phyloP scores from a whole-genome alignment of 495 filamentous ascomycete genomes.

The Xylaria curta region DNA sequence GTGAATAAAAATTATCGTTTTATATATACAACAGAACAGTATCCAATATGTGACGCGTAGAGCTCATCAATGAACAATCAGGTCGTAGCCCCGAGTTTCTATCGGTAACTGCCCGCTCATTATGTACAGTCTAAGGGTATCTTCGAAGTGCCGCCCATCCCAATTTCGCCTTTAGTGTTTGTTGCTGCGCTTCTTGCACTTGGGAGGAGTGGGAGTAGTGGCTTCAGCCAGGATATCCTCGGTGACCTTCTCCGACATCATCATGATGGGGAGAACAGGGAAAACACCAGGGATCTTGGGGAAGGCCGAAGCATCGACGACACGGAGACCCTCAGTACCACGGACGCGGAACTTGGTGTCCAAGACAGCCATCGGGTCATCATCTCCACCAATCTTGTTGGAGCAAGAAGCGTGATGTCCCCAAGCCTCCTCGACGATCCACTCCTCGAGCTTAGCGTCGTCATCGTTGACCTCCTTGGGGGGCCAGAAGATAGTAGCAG shows the following conservation, averaged over 20 bases:
- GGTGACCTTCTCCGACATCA: slow-evolving; percentile 63
- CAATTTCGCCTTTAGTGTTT: neutral
- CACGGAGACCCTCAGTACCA: slow-evolving; percentile 61
- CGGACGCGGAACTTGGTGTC: slow-evolving; percentile 65
- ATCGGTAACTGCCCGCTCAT: slow-evolving; percentile 14
- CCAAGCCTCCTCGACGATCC: slow-evolving; percentile 60
- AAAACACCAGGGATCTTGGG: slow-evolving; percentile 60
- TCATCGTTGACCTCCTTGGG: slow-evolving; percentile 48
- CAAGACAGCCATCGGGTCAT: slow-evolving; percentile 62
- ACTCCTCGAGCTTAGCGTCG: slow-evolving; percentile 50
- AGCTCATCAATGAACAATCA: slow-evolving; percentile 2
- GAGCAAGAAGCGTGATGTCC: slow-evolving; percentile 67
- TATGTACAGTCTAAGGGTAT: slow-evolving; percentile 26
- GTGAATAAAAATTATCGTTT: slow-evolving; percentile 18
- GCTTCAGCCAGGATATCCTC: slow-evolving; percentile 51
- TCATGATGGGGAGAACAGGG: slow-evolving; percentile 56
- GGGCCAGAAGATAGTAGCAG: slow-evolving; percentile 56
- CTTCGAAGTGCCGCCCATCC: neutral
- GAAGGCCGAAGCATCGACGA: slow-evolving; percentile 66
- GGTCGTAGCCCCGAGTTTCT: slow-evolving; percentile 6
- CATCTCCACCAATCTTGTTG: slow-evolving; percentile 61
- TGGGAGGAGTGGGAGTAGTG: neutral
- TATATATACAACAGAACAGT: slow-evolving; percentile 26
- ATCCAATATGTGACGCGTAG: slow-evolving; percentile 7
- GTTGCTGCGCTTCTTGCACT: slow-evolving; percentile 18